Base-by-base conservation (phyloP, 108 stramenopile species). In the Skeletonema costatum region DNA sequence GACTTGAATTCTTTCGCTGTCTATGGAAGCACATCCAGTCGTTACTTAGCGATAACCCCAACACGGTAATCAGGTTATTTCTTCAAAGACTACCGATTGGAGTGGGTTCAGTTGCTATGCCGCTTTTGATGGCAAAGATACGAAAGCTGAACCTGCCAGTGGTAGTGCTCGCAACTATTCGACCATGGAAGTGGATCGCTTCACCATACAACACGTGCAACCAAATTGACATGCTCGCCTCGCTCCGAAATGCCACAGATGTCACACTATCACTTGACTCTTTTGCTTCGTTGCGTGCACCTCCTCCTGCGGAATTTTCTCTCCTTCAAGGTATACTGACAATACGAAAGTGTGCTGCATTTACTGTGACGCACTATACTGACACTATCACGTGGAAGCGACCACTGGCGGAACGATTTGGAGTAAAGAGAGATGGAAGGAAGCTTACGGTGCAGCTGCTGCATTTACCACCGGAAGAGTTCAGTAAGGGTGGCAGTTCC, bases 381-480 rank as follows among this genome's bases (percentile, higher is more conserved):
- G 90, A 91, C 64, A 76, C 87, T 25, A 86, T 89, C 2, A 69
- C 67, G 13, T 76, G 68, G 75, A 91, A 90, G 53, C 87, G 89
- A 35, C 89, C 89, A 12, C 68, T 80, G 60, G 87, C 92, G 3
- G 79, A 82, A 30, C 59, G 92, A 13, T 95, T 89, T 69, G 94
- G 94, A 19, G 70, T 95, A 59, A 93, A 90, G 53, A 79, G 94
- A n/a, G 94, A 95, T 79, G 84, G 92, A 32, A 83, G 94, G 19
- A 95, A 95, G 69, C 61, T 95, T 2, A 88, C 91, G 10, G 86
- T 93, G 71, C 80, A 82, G 32, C 68, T 95, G 53, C 75, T 95
- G 32, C 94, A 95, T 73, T 85, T 95, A 38, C 94, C 94, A 30
- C 94, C 94, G 6, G 91, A 93, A 74, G 94, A 92, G n/a, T 81